phyloP scores from a whole-genome alignment of 2,329 filamentous ascomycete genomes.

The Colletotrichum lentis region DNA sequence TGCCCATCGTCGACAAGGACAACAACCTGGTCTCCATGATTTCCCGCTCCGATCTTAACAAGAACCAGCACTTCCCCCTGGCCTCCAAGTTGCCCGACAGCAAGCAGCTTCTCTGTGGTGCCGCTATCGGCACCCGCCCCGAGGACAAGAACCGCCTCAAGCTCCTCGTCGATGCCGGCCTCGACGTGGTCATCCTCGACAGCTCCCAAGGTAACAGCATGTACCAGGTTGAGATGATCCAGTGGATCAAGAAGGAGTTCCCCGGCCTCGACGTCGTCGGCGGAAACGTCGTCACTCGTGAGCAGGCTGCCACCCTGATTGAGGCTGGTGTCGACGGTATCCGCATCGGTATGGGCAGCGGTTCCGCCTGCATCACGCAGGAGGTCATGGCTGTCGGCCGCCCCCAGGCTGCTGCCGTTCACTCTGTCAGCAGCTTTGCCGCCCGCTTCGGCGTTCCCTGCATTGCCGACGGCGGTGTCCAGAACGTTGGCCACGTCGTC shows the following conservation, averaged over 20 bases:
- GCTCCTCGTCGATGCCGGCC: constrained; percentile 90
- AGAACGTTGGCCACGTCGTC: constrained; percentile 98
- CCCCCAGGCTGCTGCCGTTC: constrained; percentile 92
- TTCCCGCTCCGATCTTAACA: constrained; percentile 94
- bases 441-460: constrained; percentile 94
- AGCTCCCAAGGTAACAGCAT: constrained; percentile 98
- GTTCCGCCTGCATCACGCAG: constrained; percentile 97
- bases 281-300: constrained; percentile 97
- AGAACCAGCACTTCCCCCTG: constrained; percentile 96
- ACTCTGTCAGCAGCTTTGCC: constrained; percentile 88
- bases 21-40: constrained; percentile 92
- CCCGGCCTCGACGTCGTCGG: constrained; percentile 92
- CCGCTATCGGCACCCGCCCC: constrained; percentile 92
- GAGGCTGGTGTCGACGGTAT: constrained; percentile 94
- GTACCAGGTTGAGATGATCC: constrained; percentile 98
- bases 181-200: constrained; percentile 95
- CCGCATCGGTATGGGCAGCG: constrained; percentile 98
- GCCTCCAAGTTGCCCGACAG: constrained; percentile 96
- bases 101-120: constrained; percentile 96
- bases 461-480: constrained; percentile 96
- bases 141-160: constrained; percentile 88
- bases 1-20: constrained; percentile 85
- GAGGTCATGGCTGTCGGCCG: constrained; percentile 99
- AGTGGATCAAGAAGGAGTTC: constrained; percentile 89
- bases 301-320: constrained; percentile 92